Evolutionary conservation across 305 asterid species (phyloP).

Genomic region (Fraxinus sp.): DNA sequence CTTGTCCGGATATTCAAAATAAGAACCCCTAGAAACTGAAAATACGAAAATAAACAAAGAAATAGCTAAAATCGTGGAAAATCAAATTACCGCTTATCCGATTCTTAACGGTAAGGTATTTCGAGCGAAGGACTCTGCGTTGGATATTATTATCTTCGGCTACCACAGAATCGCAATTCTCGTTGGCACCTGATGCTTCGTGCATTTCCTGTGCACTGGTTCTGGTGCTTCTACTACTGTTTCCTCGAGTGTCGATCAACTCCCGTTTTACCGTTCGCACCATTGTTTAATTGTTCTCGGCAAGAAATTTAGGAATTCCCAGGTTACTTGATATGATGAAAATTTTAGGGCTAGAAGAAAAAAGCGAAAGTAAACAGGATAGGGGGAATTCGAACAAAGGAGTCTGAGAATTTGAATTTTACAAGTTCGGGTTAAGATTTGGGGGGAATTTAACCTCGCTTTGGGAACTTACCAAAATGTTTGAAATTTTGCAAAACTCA

Average conservation of each 20-base stretch:
- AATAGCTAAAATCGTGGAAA: neutral
- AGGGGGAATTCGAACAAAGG: neutral
- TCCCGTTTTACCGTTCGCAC: conserved; percentile 41
- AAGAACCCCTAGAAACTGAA: neutral
- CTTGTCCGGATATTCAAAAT: neutral
- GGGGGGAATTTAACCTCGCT: neutral
- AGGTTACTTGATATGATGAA: neutral
- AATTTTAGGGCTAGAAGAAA: neutral
- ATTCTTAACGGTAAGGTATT: conserved; percentile 45
- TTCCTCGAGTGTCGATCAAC: conserved; percentile 4
- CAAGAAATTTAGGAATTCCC: neutral
- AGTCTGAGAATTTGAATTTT: neutral
- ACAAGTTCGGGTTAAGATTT: neutral
- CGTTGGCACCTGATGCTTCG: conserved; percentile 20
- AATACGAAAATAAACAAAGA: neutral
- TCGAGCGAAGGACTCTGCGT: conserved; percentile 52
- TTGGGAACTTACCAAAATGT: too few species aligned
- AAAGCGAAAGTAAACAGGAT: neutral
- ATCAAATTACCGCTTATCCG: conserved; percentile 43
- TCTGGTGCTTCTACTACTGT: conserved; percentile 22
- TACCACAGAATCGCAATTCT: neutral
- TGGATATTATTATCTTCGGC: conserved; percentile 25
- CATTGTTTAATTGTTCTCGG: conserved; percentile 10
- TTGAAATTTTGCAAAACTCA: neutral
- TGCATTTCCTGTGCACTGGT: conserved; percentile 23